phyloP scores from a whole-genome alignment of 2,329 filamentous ascomycete genomes.

The Grosmannia penicillata region DNA sequence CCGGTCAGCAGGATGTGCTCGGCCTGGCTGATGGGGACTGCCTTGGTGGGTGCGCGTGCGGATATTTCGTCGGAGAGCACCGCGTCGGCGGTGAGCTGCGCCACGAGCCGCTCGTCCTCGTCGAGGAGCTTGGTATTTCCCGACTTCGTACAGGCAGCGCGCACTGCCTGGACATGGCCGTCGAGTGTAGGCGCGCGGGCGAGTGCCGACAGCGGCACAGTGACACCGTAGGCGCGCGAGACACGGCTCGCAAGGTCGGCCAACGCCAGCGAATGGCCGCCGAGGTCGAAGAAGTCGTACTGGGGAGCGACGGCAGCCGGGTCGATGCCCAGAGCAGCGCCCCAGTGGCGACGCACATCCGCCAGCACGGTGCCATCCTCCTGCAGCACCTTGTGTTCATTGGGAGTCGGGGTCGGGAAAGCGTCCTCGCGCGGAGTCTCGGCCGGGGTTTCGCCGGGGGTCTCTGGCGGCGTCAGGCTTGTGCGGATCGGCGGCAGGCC shows the following conservation, averaged over 20 bases:
- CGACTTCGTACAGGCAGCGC: slow-evolving; percentile 55
- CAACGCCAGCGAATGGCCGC: slow-evolving; percentile 64
- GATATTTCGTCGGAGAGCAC: slow-evolving; percentile 53
- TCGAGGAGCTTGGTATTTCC: slow-evolving; percentile 29
- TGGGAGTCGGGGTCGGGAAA: too few species aligned
- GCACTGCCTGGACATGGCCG: slow-evolving; percentile 59
- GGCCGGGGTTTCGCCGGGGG: slow-evolving; percentile 23
- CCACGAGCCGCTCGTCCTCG: slow-evolving; percentile 1
- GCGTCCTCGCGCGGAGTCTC: slow-evolving; percentile 17
- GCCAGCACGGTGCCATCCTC: slow-evolving; percentile 46
- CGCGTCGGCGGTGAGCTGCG: slow-evolving; percentile 20
- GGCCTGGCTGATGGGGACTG: slow-evolving; percentile 38
- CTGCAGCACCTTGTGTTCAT: too few species aligned
- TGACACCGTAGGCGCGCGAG: slow-evolving; percentile 56
- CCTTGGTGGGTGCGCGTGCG: too few species aligned
- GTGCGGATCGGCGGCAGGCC: slow-evolving; percentile 48
- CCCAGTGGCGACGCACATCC: slow-evolving; percentile 59
- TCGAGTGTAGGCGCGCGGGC: slow-evolving; percentile 57
- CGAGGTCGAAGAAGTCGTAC: slow-evolving; percentile 69
- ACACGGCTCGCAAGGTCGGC: slow-evolving; percentile 61
- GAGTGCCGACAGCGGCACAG: slow-evolving; percentile 55
- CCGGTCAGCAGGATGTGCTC: slow-evolving; percentile 59
- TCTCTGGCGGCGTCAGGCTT: slow-evolving; percentile 20
- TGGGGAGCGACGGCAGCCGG: slow-evolving; percentile 47
- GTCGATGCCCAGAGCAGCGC: slow-evolving; percentile 52